Evolutionary conservation across 148 eudicot genomes (phyloP), one percentile per base, ranked within the genome.

Genomic region (Rhododendron simsii): DNA sequence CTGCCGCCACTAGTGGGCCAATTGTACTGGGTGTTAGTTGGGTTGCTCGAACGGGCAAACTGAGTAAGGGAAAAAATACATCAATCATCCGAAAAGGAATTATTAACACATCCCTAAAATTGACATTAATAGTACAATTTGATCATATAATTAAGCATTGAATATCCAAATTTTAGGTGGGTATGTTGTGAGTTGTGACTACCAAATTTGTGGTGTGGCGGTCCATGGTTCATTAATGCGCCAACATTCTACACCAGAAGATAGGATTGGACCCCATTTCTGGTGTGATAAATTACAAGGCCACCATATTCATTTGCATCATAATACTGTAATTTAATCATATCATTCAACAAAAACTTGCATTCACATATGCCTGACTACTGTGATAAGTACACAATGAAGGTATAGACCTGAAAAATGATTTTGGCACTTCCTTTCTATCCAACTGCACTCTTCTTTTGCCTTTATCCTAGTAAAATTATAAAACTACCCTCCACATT

Each of bases 11-110:
- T 76, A 1, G 89, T 71, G 15, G 87, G 57, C 80, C 91, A 83
- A n/a, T 90, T 87, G 87, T 93, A 94, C 80, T 91, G 97, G 84
- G 85, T 67, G 85, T 86, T 91, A 3, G 86, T 20, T 55, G 85
- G 92, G 84, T 91, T 94, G 92, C 88, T 95, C 84, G 90, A 21
- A 15, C 97, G 95, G 84, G 90, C 61, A 73, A 89, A 92, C 98
- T 96, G 94, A 89, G 91, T 65, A 86, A 51, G 83, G 81, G 69
- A 48, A 12, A 15, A 65, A 30, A 41, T 21, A 73, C 6, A 12
- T 71, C 20, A 63, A 35, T 65, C 48, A 82, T 23, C 7, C 0
- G 7, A 13, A 4, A 7, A 51, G 63, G 6, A 9, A 28, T 47
- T 18, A 18, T 33, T 7, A n/a, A 45, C n/a, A 53, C 18, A 81